These are phyloP conservation scores for Gloeophyllum trabeum DNA, from an alignment of 768 basidiomycete species.

Conservation along the genomic window DNA sequence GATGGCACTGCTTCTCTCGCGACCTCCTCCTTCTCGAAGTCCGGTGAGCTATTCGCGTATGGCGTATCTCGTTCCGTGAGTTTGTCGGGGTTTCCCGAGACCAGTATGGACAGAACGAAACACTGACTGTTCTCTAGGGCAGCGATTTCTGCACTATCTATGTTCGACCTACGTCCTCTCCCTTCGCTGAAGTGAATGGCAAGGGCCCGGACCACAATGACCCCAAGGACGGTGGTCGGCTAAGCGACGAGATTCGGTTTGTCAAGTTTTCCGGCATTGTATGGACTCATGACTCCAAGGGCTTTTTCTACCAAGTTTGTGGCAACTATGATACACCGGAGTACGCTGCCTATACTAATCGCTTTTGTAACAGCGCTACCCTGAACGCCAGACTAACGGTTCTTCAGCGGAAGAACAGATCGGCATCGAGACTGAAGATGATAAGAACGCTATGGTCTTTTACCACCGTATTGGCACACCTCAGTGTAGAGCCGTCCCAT, in stretches of 20 bases:
- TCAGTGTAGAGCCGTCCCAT: constrained; percentile 41
- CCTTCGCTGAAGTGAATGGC: constrained; percentile 35
- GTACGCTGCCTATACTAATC: neutral
- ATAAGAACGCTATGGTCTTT: constrained; percentile 62
- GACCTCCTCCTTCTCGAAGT: constrained; percentile 45
- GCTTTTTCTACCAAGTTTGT: constrained; percentile 72
- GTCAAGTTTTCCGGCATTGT: constrained; percentile 66
- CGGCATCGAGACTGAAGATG: constrained; percentile 48
- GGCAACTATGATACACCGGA: neutral
- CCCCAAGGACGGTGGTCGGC: constrained; percentile 36
- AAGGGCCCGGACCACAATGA: constrained; percentile 21
- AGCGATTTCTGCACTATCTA: constrained; percentile 66
- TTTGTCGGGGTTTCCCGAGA: constrained; percentile 9
- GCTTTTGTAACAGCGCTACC: too few species aligned
- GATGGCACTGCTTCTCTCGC: constrained; percentile 66
- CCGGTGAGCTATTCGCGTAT: constrained; percentile 67
- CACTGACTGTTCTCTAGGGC: constrained; percentile 30
- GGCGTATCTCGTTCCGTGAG: constrained; percentile 62
- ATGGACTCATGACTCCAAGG: constrained; percentile 72
- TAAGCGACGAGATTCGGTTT: constrained; percentile 58
- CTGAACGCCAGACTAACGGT: constrained; percentile 35
- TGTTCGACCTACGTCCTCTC: constrained; percentile 48
- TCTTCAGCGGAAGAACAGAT: constrained; percentile 34
- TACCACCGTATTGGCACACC: constrained; percentile 66
- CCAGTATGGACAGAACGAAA: neutral